Base-by-base conservation (phyloP, 2,329 filamentous ascomycete genomes). In the Dactylonectria estremocensis region DNA sequence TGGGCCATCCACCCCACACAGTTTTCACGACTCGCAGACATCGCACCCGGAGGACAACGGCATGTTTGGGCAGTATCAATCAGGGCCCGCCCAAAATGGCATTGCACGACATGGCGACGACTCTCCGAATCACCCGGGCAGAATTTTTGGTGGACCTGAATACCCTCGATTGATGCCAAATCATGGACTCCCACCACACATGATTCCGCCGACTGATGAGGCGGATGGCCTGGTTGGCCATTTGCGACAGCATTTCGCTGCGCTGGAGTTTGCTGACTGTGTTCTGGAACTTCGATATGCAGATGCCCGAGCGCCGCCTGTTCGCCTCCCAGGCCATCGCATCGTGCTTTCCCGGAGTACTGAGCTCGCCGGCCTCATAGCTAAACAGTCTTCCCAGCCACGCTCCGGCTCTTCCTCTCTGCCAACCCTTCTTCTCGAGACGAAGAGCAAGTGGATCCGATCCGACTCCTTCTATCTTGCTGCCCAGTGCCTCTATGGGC, bases 11-110 rank as follows among this genome's bases (percentile, higher is more conserved):
- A 89, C 88, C 2, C 86, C 88, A 4, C 88, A 88, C 69, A 91
- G 88, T 77, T 89, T 89, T 73, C 89, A 90, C 62, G 89, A 86
- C 40, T 91, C 89, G 2, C 89, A 90, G 67, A 84, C 87, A 40
- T 89, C 89, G 5, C 83, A 84, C 49, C 82, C 80, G 16, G 85
- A 85, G 45, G 85, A 87, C 13, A 82, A 80, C 33, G 81, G 80
- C 63, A 77, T 83, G 61, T 81, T 79, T 60, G 80, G 78, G 28
- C 84, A 83, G 67, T 83, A 81, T 46, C 75, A 80, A 56, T 74
- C 81, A 31, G 80, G 77, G 28, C 81, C 80, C 28, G 79, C 77
- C 48, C 80, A 81, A n/a, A 86, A 81, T 45, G 81, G 81, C 6
- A 71, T 67, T 1, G 63, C 70, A 18, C 76, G 74, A 2, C 72